phyloP scores from a whole-genome alignment of 805 yeast species.

The Peterozyma toletana region DNA sequence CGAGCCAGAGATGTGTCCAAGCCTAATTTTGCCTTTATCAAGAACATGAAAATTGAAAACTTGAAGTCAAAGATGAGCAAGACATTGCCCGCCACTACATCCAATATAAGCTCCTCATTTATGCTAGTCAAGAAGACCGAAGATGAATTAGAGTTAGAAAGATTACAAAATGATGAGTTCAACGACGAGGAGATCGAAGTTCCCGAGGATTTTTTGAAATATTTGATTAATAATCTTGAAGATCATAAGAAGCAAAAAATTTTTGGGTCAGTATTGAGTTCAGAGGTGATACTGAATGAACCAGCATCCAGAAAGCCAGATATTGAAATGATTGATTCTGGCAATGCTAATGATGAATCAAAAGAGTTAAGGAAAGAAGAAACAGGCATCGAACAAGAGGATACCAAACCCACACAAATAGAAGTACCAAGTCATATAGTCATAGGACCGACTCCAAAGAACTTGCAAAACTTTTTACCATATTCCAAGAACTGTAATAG shows the following conservation, averaged over 20 bases:
- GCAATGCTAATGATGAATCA: background rate
- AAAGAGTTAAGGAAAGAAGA: background rate
- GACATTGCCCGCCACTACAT: background rate
- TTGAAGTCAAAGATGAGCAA: conserved; percentile 21
- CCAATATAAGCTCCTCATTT: background rate
- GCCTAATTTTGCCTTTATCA: conserved; percentile 19
- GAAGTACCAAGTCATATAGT: conserved; percentile 20
- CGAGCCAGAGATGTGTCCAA: conserved; percentile 32
- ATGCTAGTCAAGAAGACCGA: background rate
- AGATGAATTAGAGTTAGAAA: conserved; percentile 9
- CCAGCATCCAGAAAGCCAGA: background rate
- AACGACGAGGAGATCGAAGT: background rate
- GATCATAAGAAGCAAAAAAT: background rate
- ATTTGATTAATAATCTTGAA: conserved; percentile 1
- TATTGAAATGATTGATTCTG: background rate
- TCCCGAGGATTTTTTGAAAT: conserved; percentile 7
- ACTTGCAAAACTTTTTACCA: conserved; percentile 20
- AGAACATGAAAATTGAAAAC: conserved; percentile 15
- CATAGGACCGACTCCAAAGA: conserved; percentile 27
- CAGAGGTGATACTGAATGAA: background rate
- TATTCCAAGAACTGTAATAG: conserved; percentile 14
- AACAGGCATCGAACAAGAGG: background rate
- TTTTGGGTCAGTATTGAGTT: background rate
- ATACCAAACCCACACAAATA: conserved; percentile 7
- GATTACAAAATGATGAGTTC: conserved; percentile 5